Evolutionary conservation across 345 rosid species (phyloP), one percentile per base, ranked within the genome.

Genomic region (Lenwebbia sp.): DNA sequence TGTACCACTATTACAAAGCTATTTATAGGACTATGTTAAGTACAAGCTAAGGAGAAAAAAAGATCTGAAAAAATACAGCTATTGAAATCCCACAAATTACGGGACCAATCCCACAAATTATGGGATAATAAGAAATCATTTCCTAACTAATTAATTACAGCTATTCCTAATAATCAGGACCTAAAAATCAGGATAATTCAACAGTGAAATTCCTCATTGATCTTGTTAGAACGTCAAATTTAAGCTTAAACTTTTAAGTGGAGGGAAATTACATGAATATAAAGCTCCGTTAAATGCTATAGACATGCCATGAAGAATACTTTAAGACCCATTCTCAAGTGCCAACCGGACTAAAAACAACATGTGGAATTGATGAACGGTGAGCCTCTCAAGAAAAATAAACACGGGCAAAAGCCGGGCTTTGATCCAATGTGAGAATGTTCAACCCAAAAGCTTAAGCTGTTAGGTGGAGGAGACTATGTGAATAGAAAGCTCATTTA

Each of bases 61-160:
- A n/a, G n/a, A n/a, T n/a, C n/a, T n/a, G n/a, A n/a, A n/a, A n/a
- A n/a, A n/a, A n/a, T n/a, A n/a, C n/a, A 13, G 40, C 4, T 40
- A 4, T 40, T 2, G 4, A 40, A 4, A 4, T 40, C 4, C 2
- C 3, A 2, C 2, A 40, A 4, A 40, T 2, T 40, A 40, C 40
- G 4, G 4, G 40, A 40, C 3, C 40, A 40, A 4, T 40, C 2
- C 2, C 4, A 4, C 40, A 40, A 4, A n/a, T n/a, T n/a, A n/a
- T n/a, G n/a, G n/a, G n/a, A n/a, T n/a, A n/a, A n/a, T n/a, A n/a
- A n/a, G n/a, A n/a, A n/a, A n/a, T n/a, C n/a, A n/a, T n/a, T n/a
- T 4, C 4, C 2, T 40, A 4, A 40, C 2, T 2, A 40, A 2
- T 40, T 2, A 2, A 4, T 2, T 2, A 2, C 2, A 40, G 4